Evolutionary conservation across 2,329 filamentous ascomycete species (phyloP).

Genomic region (Talaromyces amestolkiae): DNA sequence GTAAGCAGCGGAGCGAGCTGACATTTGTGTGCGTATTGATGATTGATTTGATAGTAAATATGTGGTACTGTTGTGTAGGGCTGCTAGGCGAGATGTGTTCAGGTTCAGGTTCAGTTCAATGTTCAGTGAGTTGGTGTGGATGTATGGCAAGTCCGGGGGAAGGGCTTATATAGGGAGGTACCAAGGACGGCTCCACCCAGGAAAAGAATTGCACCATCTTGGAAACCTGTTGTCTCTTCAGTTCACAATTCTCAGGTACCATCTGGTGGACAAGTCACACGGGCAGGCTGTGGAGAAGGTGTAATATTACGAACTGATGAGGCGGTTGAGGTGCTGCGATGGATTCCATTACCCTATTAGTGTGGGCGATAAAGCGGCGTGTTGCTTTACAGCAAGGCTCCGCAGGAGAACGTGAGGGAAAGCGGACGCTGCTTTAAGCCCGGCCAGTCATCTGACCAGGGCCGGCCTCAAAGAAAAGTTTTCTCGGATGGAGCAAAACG

Average conservation of each 20-base stretch:
- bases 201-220: slow-evolving; percentile 14
- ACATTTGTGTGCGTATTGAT: slow-evolving; percentile 22
- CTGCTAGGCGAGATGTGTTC: background rate
- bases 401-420: background rate
- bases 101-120: background rate
- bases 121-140: background rate
- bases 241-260: slow-evolving; percentile 11
- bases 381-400: background rate
- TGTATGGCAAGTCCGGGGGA: background rate
- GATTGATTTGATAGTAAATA: background rate
- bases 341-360: background rate
- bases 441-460: slow-evolving; percentile 34
- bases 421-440: slow-evolving; percentile 23
- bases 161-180: slow-evolving; percentile 15
- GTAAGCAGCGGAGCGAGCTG: slow-evolving; percentile 43
- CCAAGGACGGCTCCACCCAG: slow-evolving; percentile 1
- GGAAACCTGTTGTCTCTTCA: background rate
- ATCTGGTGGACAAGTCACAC: slow-evolving; percentile 9
- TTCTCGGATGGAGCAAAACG: slow-evolving; percentile 26
- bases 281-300: background rate
- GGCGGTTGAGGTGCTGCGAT: background rate
- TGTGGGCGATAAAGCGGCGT: background rate
- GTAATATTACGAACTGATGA: slow-evolving; percentile 4
- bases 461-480: slow-evolving; percentile 19
- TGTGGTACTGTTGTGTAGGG: background rate